These are phyloP conservation scores for Rubroboletus pulcherrimus DNA, from an alignment of 768 basidiomycete species.

Conservation along the genomic window DNA sequence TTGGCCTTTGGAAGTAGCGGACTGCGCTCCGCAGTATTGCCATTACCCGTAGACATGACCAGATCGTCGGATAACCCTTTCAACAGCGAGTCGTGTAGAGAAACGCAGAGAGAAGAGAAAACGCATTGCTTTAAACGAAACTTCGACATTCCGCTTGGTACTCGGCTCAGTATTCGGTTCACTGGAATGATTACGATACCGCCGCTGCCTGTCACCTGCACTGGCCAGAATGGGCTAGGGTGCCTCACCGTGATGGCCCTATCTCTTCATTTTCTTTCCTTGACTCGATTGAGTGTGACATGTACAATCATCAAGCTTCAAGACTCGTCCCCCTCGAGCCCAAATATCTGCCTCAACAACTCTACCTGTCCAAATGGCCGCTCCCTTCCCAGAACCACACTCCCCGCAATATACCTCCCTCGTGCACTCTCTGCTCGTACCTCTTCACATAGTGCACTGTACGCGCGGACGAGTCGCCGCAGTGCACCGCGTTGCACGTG, in stretches of 20 bases:
- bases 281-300: too few species aligned
- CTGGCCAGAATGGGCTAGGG: too few species aligned
- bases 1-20: slow-evolving; percentile 19
- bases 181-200: not conserved
- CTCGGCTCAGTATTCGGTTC: not conserved
- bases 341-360: slow-evolving; percentile 74
- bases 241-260: too few species aligned
- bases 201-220: too few species aligned
- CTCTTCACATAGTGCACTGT: slow-evolving; percentile 69
- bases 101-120: not conserved
- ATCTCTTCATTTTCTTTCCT: too few species aligned
- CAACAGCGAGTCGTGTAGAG: not conserved
- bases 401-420: slow-evolving; percentile 80
- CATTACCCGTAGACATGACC: not conserved
- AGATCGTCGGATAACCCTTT: too few species aligned
- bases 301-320: too few species aligned
- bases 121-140: not conserved
- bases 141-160: too few species aligned
- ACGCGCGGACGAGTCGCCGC: slow-evolving; percentile 61
- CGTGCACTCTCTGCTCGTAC: slow-evolving; percentile 62
- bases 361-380: slow-evolving; percentile 78
- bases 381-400: slow-evolving; percentile 78
- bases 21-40: slow-evolving; percentile 15
- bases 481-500: slow-evolving; percentile 77
- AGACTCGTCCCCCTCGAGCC: slow-evolving; percentile 47